Base-by-base conservation (phyloP, 148 eudicot genomes). In the Linanthus parryae region DNA sequence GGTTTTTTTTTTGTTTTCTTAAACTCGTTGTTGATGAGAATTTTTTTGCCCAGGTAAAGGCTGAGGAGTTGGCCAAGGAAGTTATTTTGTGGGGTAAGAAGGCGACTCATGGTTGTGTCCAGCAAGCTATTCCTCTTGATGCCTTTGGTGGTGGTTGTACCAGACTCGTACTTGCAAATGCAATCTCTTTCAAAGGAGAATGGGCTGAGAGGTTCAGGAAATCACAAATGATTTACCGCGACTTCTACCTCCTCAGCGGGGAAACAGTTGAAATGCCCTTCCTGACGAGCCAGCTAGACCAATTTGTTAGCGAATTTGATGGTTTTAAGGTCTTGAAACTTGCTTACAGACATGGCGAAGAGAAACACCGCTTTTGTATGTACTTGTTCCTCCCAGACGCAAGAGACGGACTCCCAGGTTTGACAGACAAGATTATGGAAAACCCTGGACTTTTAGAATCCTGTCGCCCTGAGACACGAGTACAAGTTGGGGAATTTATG, bases 151-250 rank as follows among this genome's bases (percentile, higher is more conserved):
- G 42, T 17, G 44, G 28, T 15, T 44, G 52, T 23, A 22, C 44
- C 5, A n/a, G n/a, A n/a, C 62, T 57, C 31, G 52, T 45, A 17
- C 35, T 57, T 7, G 39, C 62, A 31, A 57, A 45, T 45, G 62
- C 62, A n/a, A 33, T 57, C 26, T 57, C 44, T 43, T 57, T 57
- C 40, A 57, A 57, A 22, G 62, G 62, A n/a, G 19, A 16, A 20
- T 57, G 62, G 62, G 43, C 20, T 33, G 22, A 44, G 13, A 20
- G 8, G 6, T 45, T 57, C 18, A 24, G 23, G 23, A 13, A 36
- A 21, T 9, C 23, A 44, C 17, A 2, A 37, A 44, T 43, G 4
- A 34, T 8, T 2, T 8, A 33, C 40, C 34, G 17, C 23, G 43
- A 57, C 21, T 57, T 57, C 16, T 30, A 45, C 23, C 62, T 57